Evolutionary conservation across 176 grass and related monocot species (phyloP).

Genomic region (Tillandsia leiboldiana): DNA sequence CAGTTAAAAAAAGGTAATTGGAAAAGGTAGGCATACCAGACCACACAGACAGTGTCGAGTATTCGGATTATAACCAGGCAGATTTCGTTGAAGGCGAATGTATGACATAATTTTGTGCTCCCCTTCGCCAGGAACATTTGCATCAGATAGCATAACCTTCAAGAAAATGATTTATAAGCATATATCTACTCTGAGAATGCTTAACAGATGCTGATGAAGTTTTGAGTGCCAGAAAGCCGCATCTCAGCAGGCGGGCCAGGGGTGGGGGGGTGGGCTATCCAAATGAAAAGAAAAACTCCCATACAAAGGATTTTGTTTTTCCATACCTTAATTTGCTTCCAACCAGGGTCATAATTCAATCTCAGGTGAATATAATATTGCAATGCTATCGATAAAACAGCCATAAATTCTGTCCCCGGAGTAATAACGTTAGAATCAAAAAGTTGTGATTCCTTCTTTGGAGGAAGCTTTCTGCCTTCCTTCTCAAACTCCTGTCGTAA

Average conservation of each 20-base stretch:
- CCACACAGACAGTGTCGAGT: slow-evolving; percentile 93
- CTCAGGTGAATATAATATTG: slow-evolving; percentile 96
- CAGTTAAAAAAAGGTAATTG: slow-evolving; percentile 4
- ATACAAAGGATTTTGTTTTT: not conserved
- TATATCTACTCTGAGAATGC: slow-evolving; percentile 1
- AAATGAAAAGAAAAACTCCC: not conserved
- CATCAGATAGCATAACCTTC: slow-evolving; percentile 99
- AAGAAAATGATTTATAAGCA: slow-evolving; percentile 46
- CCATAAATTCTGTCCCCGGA: slow-evolving; percentile 97
- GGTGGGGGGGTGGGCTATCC: too few species aligned
- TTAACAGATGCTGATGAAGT: not conserved
- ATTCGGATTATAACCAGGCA: slow-evolving; percentile 77
- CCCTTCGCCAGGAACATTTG: slow-evolving; percentile 99
- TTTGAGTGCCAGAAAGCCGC: not conserved
- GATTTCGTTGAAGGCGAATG: slow-evolving; percentile 79
- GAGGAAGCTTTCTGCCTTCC: slow-evolving; percentile 95
- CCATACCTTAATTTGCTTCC: slow-evolving; percentile 96
- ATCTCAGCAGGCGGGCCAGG: not conserved
- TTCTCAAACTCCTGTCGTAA: slow-evolving; percentile 88
- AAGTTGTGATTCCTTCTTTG: slow-evolving; percentile 71
- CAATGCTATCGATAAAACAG: slow-evolving; percentile 75
- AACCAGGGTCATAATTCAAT: slow-evolving; percentile 97
- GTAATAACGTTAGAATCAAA: slow-evolving; percentile 99
- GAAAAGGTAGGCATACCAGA: slow-evolving; percentile 49
- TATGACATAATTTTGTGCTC: slow-evolving; percentile 99